phyloP scores from a whole-genome alignment of 1,284 basidiomycete genomes.

The Dichomitus squalens region DNA sequence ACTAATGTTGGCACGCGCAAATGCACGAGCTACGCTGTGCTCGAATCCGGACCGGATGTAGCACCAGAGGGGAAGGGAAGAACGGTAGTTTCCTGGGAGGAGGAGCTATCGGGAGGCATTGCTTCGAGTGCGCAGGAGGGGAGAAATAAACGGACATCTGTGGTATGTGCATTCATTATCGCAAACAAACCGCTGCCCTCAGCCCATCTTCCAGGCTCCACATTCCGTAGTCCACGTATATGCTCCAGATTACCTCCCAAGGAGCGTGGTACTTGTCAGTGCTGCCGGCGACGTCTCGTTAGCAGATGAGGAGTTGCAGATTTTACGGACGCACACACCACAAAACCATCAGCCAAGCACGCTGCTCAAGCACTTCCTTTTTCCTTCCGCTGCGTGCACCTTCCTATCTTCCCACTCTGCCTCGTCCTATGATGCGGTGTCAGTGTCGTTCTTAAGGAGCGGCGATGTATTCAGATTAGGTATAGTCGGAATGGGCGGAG shows the following conservation, averaged over 20 bases:
- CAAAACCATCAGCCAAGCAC: conserved; percentile 18
- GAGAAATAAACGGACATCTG: conserved; percentile 41
- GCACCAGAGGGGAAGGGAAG: conserved; percentile 42
- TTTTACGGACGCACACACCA: conserved; percentile 38
- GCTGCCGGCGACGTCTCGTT: conserved; percentile 47
- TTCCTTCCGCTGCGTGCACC: conserved; percentile 42
- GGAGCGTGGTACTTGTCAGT: conserved; percentile 49
- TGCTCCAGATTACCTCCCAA: conserved; percentile 44
- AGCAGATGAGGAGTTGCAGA: conserved; percentile 44
- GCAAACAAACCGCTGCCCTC: too few relatives aligned
- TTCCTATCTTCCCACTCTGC: conserved; percentile 42
- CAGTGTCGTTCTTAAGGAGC: conserved; percentile 30
- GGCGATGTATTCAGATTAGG: conserved; percentile 14
- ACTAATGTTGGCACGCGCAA: conserved; percentile 37
- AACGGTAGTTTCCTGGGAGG: conserved; percentile 65
- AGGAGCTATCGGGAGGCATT: conserved; percentile 46
- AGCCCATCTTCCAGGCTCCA: conserved; percentile 39
- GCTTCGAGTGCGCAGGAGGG: conserved; percentile 29
- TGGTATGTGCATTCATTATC: conserved; percentile 42
- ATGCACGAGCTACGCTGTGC: conserved; percentile 57
- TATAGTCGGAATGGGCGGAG: conserved; percentile 19
- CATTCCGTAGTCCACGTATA: conserved; percentile 47
- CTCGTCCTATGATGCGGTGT: conserved; percentile 34
- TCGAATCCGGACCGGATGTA: conserved; percentile 51
- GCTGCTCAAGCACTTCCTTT: conserved; percentile 48